Base-by-base conservation (phyloP, 306 rosid genomes). In the Alnus rubra region DNA sequence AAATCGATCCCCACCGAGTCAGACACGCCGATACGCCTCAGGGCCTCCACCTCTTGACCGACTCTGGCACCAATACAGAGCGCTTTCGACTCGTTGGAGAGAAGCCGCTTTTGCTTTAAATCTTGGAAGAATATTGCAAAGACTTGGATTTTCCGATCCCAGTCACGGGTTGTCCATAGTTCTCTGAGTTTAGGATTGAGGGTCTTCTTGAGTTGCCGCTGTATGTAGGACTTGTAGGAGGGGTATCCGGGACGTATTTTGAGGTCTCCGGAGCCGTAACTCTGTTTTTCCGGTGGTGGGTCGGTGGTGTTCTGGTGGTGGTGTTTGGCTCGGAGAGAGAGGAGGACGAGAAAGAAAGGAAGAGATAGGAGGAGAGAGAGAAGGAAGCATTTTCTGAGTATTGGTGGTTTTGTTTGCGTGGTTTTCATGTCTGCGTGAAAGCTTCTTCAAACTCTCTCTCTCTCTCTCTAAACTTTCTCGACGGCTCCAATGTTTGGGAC, bases 121-220 rank as follows among this genome's bases (percentile, higher is more conserved):
- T 82, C 84, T 3, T 78, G 14, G 80, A 95, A 95, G 79, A 91
- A 89, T 4, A 73, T 74, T 6, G 92, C 74, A 74, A 95, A 95
- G 0, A 92, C 92, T 1, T 82, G 84, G 79, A 92, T 91, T 68
- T 95, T 95, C 3, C 98, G 83, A 71, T 95, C 87, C 98, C 98
- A 95, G 74, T 92, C 98, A 11, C 98, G 91, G 33, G 98, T 95
- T 15, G 89, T 93, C 99, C 99, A 95, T 75, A 95, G 81, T 50
- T 89, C 81, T 0, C 98, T 82, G 54, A 95, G 99, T 35, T 65
- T 90, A 0, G 98, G 98, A 84, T 95, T 92, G 73, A 91, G 94
- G 60, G 98, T 95, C 84, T 95, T 95, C 90, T 87, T 84, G 16
- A 95, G 96, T 75, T 95, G 98, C 60, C 87, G 89, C 70, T 90